Evolutionary conservation across 495 filamentous ascomycete species (phyloP).

Genomic region (Aspergillus cavernicola): DNA sequence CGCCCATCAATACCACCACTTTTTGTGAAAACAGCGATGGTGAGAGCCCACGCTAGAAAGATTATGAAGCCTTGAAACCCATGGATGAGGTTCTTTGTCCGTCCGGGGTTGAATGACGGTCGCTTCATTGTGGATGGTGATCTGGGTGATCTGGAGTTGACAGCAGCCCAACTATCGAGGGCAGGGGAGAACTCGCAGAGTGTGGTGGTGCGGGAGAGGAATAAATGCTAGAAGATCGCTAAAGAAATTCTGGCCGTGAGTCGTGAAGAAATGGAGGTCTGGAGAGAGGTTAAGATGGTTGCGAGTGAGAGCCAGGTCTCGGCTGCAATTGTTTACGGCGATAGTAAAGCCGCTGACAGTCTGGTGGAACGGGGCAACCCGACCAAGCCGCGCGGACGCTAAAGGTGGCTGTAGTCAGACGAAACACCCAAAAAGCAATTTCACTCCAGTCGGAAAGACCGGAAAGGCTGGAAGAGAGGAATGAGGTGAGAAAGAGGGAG

Average conservation of each 20-base stretch:
- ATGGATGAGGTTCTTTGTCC: slow-evolving; percentile 48
- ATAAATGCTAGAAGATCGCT: neutral
- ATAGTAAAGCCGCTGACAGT: slow-evolving; percentile 10
- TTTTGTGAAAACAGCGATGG: slow-evolving; percentile 69
- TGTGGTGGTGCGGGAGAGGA: no score
- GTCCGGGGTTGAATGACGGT: slow-evolving; percentile 38
- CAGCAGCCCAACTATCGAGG: slow-evolving; percentile 11
- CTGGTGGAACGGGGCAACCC: slow-evolving; percentile 26
- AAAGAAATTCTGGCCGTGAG: neutral
- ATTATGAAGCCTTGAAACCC: slow-evolving; percentile 60
- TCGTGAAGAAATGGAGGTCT: neutral
- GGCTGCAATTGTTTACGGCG: slow-evolving; percentile 22
- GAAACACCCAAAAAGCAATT: neutral
- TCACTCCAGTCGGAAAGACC: neutral
- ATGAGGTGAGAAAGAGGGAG: neutral
- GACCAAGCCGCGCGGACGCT: slow-evolving; percentile 24
- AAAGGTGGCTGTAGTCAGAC: slow-evolving; percentile 6
- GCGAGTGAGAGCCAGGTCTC: slow-evolving; percentile 1
- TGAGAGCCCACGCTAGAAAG: slow-evolving; percentile 68
- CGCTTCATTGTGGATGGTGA: slow-evolving; percentile 21
- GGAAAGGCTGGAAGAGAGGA: neutral
- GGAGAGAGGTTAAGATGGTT: neutral
- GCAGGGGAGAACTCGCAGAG: no score
- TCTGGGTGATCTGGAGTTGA: neutral
- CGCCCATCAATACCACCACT: slow-evolving; percentile 61